Percentiles rank a stretch among this genome's conserved stretches.
Conservation (phyloP, 306 rosid species). For the Macrotyloma uniflorum region DNA sequence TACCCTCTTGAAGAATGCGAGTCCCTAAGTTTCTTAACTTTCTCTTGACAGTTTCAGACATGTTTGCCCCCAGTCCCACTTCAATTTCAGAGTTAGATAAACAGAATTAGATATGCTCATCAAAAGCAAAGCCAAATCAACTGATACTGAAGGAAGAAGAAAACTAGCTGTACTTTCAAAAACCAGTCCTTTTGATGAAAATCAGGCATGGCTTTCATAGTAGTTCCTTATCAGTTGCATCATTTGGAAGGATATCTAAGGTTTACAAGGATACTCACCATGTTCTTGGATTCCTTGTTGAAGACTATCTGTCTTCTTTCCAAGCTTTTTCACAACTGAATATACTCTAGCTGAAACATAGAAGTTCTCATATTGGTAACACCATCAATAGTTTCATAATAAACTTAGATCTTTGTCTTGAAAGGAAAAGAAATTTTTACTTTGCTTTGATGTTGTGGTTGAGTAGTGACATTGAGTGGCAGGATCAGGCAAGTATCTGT, state of each 20-base stretch:
- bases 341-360: too few species aligned
- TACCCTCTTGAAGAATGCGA: slow-evolving; percentile 55
- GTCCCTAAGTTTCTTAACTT: slow-evolving; percentile 79
- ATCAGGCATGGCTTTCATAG: neutral
- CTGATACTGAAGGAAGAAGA: neutral
- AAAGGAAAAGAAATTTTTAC: slow-evolving; percentile 25
- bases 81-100: slow-evolving; percentile 24
- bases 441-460: slow-evolving; percentile 31
- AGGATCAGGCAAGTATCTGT: slow-evolving; percentile 40
- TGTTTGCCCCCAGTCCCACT: slow-evolving; percentile 56
- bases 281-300: slow-evolving; percentile 26
- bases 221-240: neutral
- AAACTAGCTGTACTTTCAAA: neutral
- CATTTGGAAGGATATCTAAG: slow-evolving; percentile 1
- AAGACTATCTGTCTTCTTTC: slow-evolving; percentile 19
- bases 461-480: slow-evolving; percentile 26
- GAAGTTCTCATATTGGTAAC: too few species aligned
- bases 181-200: neutral
- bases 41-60: slow-evolving; percentile 64
- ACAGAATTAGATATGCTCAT: neutral
- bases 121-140: neutral
- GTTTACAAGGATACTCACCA: slow-evolving; percentile 16
- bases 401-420: neutral
- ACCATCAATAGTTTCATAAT: neutral
- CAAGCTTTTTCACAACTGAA: too few species aligned